Conservation (phyloP, 1,284 basidiomycete species). For the Pyrrhoderma noxium region DNA sequence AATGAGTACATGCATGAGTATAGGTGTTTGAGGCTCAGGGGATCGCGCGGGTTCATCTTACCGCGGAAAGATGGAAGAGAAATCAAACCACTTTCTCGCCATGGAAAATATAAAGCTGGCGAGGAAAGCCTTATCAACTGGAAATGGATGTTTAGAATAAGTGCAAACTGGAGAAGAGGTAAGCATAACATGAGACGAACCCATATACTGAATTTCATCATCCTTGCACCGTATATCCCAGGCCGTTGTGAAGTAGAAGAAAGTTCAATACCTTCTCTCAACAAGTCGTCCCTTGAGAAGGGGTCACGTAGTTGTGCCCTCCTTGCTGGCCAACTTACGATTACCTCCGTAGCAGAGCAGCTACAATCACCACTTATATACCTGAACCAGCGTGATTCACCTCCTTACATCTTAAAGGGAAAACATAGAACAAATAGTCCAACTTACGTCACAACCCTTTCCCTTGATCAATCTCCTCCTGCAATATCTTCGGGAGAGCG, state of each 20-base stretch:
- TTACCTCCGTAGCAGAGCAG: slow-evolving; percentile 31
- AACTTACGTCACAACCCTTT: slow-evolving; percentile 48
- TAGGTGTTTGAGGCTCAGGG: slow-evolving; percentile 59
- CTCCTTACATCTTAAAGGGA: slow-evolving; percentile 27
- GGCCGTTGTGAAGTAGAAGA: slow-evolving; percentile 50
- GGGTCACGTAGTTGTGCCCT: slow-evolving; percentile 26
- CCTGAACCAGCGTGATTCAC: slow-evolving; percentile 22
- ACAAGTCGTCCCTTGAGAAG: neutral
- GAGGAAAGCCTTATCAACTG: slow-evolving; percentile 44
- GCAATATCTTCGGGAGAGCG: slow-evolving; percentile 23
- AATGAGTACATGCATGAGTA: slow-evolving; percentile 51
- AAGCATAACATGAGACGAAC: slow-evolving; percentile 20
- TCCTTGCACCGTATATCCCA: slow-evolving; percentile 22
- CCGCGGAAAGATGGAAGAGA: slow-evolving; percentile 48
- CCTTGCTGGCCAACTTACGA: slow-evolving; percentile 35
- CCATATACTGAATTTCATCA: neutral
- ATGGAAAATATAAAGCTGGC: slow-evolving; percentile 29
- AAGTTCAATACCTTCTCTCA: slow-evolving; percentile 18
- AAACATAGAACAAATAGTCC: slow-evolving; percentile 21
- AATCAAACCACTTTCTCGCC: slow-evolving; percentile 50
- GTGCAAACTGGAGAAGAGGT: slow-evolving; percentile 74
- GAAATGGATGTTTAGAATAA: slow-evolving; percentile 82
- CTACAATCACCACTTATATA: slow-evolving; percentile 25
- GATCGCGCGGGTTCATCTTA: slow-evolving; percentile 49
- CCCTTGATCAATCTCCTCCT: slow-evolving; percentile 63